A percentile compares a stretch with the other conserved stretches of the same genome.
Conservation (phyloP, 1,139 yeast genomes). For the Yamadazyma buinensis region DNA sequence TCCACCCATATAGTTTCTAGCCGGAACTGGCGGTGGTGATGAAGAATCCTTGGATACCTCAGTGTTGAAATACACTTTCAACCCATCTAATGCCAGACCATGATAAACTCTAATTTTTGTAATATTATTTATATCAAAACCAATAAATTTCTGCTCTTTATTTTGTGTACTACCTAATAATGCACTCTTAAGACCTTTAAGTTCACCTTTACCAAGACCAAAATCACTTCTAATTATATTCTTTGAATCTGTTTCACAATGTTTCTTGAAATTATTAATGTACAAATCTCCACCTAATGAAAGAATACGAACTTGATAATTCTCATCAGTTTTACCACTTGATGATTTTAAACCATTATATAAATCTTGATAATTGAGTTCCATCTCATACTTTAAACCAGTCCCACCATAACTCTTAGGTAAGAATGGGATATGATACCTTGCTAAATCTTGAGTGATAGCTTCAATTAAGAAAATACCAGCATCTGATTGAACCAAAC, state of each 20-base stretch:
- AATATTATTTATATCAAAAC: conserved; percentile 30
- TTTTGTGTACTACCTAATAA: conserved; percentile 34
- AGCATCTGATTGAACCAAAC: conserved; percentile 45
- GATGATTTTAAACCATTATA: conserved; percentile 31
- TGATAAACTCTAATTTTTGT: conserved; percentile 56
- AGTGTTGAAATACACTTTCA: conserved; percentile 27
- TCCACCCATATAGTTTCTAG: conserved; percentile 41
- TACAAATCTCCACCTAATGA: conserved; percentile 39
- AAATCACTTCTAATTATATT: conserved; percentile 37
- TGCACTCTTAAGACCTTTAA: conserved; percentile 46
- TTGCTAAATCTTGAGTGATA: conserved; percentile 59
- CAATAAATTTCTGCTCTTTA: conserved; percentile 19
- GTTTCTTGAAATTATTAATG: conserved; percentile 28
- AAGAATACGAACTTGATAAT: conserved; percentile 47
- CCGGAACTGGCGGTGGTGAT: conserved; percentile 40
- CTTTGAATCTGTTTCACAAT: conserved; percentile 13
- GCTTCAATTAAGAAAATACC: conserved; percentile 77
- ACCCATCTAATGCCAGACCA: conserved; percentile 80
- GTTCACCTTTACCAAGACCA: conserved; percentile 30
- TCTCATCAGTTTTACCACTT: conserved; percentile 24
- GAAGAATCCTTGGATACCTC: conserved; percentile 5
- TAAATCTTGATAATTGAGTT: conserved; percentile 46
- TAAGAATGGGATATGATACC: conserved; percentile 56
- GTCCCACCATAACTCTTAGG: conserved; percentile 55
- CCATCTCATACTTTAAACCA: conserved; percentile 54